Base-by-base conservation (phyloP, 306 rosid genomes). In the Senna tora region DNA sequence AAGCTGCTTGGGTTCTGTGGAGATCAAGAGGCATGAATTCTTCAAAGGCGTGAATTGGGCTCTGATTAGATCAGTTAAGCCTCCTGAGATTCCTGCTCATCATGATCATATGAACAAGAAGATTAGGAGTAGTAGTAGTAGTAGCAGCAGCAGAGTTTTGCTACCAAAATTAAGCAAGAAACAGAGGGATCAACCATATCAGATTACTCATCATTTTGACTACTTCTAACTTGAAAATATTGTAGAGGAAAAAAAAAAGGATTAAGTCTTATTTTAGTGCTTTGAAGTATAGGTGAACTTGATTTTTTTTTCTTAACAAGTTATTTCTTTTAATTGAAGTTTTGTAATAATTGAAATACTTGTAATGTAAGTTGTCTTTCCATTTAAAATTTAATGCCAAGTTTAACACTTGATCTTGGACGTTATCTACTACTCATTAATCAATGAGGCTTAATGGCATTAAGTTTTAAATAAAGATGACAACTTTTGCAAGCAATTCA, bases 1-100 rank as follows among this genome's bases (percentile, higher is more conserved):
- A 12, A 82, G 87, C 67, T 72, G 87, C 68, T 84, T 82, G 85
- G 98, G 98, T 16, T 91, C 97, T 38, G 92, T 84, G 36, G 98
- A 94, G 87, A 91, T 94, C 73, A 94, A 94, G 65, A 87, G 89
- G 80, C 97, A 94, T 67, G 98, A 84, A 25, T 94, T 94, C 81
- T 94, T 94, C 75, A 91, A 85, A 34, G 95, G 92, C 45, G 86
- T 94, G 1, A 94, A 89, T 78, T 94, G 96, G 96, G 96, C 98
- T 70, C 77, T 94, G 74, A 86, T 94, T 77, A 84, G 98, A 73
- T 87, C 98, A 0, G 89, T 94, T 14, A 86, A 54, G 33, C 98
- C 98, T 12, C 98, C 98, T 17, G 91, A 91, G 25, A 84, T 89
- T 58, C 97, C 97, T 34, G 55, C 41, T 65, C 84, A 93, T 56